Evolutionary conservation across 805 yeast genomes (phyloP), one percentile per base, ranked within the genome.

Genomic region (Lipomyces sp.): DNA sequence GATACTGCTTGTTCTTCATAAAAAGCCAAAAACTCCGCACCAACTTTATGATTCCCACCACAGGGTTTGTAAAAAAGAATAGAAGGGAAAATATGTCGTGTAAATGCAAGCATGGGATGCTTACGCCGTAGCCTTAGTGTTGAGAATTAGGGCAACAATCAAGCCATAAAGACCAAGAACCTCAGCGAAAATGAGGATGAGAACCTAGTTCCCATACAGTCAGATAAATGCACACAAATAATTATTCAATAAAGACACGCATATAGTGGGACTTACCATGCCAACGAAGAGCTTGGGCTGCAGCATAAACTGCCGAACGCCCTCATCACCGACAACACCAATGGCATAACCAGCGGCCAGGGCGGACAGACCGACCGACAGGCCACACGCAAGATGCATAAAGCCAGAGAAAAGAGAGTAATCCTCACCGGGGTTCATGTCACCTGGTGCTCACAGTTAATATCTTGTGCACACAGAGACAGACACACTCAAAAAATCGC

Each of bases 81-180:
- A 7, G 40, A 23, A n/a, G n/a, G 13, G n/a, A 14, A 32, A 16
- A 14, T 7, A 16, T 32, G 35, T 5, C 5, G 6, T 4, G 16
- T 7, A 16, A 19, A 36, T 8, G 29, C 4, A 11, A 19, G 35
- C 6, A n/a, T 23, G 13, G 14, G 3, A 13, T n/a, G 49, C 38
- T 51, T 47, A 53, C 43, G 49, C 47, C 31, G 86, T 83, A 63
- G 98, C 98, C 80, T 95, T 85, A 60, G 98, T 90, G 86, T 93
- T 93, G 76, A 93, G 82, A 71, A 93, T 80, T 69, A 93, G 82
- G 60, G 98, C 98, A 61, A 93, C 98, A 80, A 93, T 93, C 68
- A 93, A 81, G 68, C 99, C 99, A 74, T 93, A 88, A 64, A 93
- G 83, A 78, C 99, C 96, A 68, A 87, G 76, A 42, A 87, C 96